phyloP scores from a whole-genome alignment of 768 basidiomycete genomes.

The Mycena vitilis region DNA sequence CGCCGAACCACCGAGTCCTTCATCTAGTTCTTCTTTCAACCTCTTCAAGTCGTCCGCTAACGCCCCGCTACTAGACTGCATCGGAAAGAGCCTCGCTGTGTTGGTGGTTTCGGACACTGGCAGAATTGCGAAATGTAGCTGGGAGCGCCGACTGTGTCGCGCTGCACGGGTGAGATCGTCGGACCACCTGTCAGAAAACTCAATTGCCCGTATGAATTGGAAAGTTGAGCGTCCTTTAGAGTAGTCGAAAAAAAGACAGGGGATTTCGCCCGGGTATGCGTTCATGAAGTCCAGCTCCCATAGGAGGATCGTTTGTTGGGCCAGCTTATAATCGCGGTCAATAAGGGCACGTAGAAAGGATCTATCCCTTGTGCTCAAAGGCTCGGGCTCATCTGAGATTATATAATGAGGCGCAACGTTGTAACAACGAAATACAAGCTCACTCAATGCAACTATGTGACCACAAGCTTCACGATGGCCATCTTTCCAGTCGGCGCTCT shows the following conservation, averaged over 20 bases:
- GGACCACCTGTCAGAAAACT: not conserved
- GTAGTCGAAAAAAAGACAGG: not conserved
- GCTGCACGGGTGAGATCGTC: not conserved
- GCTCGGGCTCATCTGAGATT: not conserved
- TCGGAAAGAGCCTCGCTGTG: not conserved
- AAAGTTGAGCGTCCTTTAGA: not conserved
- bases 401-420: no score
- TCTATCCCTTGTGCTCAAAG: slow-evolving; percentile 2
- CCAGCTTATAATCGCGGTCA: not conserved
- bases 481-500: not conserved
- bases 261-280: not conserved
- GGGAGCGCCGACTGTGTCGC: not conserved
- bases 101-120: not conserved
- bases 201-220: not conserved
- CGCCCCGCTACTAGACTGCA: slow-evolving; percentile 10
- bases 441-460: not conserved
- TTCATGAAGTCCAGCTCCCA: not conserved
- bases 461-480: not conserved
- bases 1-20: not conserved
- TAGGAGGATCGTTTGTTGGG: not conserved
- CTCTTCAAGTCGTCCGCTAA: slow-evolving; percentile 2
- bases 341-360: slow-evolving; percentile 5
- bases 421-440: no score
- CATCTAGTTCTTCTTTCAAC: not conserved
- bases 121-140: not conserved